A percentile compares a stretch with the other conserved stretches of the same genome.
These are phyloP conservation scores for Saururus chinensis DNA, from an alignment of 164 flowering plant genomes.

Conservation along the genomic window DNA sequence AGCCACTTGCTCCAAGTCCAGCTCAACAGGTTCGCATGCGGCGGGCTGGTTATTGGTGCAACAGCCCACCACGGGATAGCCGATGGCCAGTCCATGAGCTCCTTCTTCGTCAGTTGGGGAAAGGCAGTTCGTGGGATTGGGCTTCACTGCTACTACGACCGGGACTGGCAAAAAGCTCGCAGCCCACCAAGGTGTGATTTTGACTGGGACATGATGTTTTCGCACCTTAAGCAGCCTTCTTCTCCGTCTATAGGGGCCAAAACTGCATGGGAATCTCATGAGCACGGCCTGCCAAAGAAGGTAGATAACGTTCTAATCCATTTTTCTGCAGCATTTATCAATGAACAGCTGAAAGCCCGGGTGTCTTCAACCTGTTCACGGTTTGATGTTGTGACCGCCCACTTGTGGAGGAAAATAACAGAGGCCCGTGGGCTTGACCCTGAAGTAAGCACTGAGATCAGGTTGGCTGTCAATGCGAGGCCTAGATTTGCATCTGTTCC, in stretches of 20 bases:
- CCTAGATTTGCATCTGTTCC: conserved; percentile 5
- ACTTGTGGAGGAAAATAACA: conserved; percentile 11
- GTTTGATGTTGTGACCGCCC: conserved; percentile 9
- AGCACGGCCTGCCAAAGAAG: neutral
- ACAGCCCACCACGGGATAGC: conserved; percentile 9
- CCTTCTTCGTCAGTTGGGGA: conserved; percentile 9
- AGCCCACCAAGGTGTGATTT: conserved; percentile 7
- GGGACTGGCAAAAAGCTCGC: conserved; percentile 1
- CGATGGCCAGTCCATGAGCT: conserved; percentile 11
- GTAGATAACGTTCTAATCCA: conserved; percentile 2
- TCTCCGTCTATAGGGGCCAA: neutral
- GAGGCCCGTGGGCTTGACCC: conserved; percentile 3
- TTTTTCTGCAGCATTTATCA: conserved; percentile 1
- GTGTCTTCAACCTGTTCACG: neutral
- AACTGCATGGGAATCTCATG: neutral
- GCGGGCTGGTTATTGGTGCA: conserved; percentile 9
- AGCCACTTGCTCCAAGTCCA: conserved; percentile 13
- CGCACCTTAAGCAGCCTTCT: neutral
- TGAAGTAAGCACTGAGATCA: neutral
- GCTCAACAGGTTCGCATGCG: conserved; percentile 10
- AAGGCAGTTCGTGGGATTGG: conserved; percentile 4
- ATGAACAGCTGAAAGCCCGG: conserved; percentile 4
- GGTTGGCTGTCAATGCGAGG: conserved; percentile 9
- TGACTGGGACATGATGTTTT: conserved; percentile 1
- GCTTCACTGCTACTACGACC: conserved; percentile 2